These are phyloP conservation scores for Alternaria rosae DNA, from an alignment of 2,329 filamentous ascomycete genomes.

Conservation along the genomic window DNA sequence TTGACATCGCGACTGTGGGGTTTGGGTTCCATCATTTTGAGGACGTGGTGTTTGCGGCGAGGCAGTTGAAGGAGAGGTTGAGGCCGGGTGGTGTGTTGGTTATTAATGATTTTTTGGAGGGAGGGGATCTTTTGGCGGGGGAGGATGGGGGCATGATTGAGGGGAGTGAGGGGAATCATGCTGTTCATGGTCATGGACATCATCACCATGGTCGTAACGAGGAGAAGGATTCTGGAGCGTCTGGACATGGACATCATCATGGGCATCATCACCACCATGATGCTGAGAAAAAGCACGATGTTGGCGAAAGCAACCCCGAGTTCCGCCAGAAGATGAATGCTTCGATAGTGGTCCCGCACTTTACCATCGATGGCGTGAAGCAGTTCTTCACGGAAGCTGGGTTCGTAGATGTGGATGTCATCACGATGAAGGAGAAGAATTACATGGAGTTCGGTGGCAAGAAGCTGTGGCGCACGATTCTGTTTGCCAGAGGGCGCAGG, in stretches of 20 bases:
- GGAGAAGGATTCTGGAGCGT: conserved; percentile 1
- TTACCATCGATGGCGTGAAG: conserved; percentile 66
- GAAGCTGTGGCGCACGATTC: conserved; percentile 55
- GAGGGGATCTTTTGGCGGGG: conserved; percentile 50
- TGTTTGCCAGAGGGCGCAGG: conserved; percentile 62
- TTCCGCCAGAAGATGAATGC: conserved; percentile 48
- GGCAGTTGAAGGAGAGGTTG: conserved; percentile 67
- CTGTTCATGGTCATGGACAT: conserved; percentile 31
- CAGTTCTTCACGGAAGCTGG: conserved; percentile 71
- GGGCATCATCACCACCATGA: conserved; percentile 17
- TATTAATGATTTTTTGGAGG: conserved; percentile 72
- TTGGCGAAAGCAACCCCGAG: conserved; percentile 7
- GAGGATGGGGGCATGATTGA: conserved; percentile 33
- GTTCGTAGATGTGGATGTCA: conserved; percentile 63
- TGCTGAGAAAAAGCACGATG: conserved; percentile 10
- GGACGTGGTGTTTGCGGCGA: conserved; percentile 67
- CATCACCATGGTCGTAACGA: conserved; percentile 25
- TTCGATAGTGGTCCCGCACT: conserved; percentile 72
- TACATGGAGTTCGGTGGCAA: conserved; percentile 53
- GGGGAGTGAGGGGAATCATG: conserved; percentile 36
- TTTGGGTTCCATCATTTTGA: conserved; percentile 61
- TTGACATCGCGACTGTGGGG: conserved; percentile 54
- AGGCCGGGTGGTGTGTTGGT: conserved; percentile 71
- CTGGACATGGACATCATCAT: conserved; percentile 17
- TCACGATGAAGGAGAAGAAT: conserved; percentile 61